These are phyloP conservation scores for Ceratocystis papillata DNA, from an alignment of 2,329 filamentous ascomycete species.

Conservation along the genomic window DNA sequence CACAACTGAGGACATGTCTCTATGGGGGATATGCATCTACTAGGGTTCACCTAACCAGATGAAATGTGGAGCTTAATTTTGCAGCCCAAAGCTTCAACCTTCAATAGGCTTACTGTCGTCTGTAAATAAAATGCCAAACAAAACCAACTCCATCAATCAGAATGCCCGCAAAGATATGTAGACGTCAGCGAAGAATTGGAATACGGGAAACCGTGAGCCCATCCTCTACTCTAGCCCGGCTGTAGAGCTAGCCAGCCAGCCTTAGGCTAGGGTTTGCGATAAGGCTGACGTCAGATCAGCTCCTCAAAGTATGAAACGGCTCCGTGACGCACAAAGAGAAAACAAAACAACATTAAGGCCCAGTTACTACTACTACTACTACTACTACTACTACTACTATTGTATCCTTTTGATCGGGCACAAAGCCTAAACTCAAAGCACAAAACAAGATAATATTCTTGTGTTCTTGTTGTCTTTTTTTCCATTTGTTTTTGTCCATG, in stretches of 20 bases:
- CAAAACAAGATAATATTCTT: not conserved
- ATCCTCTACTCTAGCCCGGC: not conserved
- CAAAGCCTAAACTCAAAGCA: not conserved
- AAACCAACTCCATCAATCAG: not conserved
- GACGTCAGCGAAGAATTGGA: no score
- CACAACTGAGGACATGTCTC: not conserved
- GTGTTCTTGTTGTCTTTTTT: not conserved
- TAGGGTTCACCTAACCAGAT: not conserved
- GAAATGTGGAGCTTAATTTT: not conserved
- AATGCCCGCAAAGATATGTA: not conserved
- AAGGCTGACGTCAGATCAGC: not conserved
- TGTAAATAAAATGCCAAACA: not conserved
- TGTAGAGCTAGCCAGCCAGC: not conserved
- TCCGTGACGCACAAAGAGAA: not conserved
- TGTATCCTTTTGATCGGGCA: not conserved
- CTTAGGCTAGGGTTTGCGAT: not conserved
- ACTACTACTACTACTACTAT: not conserved
- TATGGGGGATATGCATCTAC: constrained; percentile 13
- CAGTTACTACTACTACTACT: no score
- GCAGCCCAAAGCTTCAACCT: not conserved
- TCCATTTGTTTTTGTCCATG: not conserved
- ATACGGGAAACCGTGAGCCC: no score
- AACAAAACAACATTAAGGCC: not conserved
- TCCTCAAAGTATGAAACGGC: not conserved
- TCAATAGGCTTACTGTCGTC: not conserved